Evolutionary conservation across 179 eudicot genomes (phyloP).

Genomic region (Corrigiola litoralis): DNA sequence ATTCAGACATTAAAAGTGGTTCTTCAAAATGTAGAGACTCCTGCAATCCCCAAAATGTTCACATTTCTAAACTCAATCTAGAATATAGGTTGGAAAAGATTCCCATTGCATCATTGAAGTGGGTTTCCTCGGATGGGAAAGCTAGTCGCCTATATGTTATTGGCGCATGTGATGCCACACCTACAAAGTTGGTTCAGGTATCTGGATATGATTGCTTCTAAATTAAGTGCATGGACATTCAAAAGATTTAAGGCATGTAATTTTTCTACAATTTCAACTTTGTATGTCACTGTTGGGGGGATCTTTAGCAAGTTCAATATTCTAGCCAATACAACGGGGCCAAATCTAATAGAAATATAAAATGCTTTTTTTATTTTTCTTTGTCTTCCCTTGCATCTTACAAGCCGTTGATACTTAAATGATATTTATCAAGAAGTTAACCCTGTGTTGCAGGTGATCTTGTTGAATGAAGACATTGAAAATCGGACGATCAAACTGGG

Average conservation of each 20-base stretch:
- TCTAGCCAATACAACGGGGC: no score
- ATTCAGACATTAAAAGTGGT: constrained; percentile 32
- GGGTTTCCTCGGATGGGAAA: constrained; percentile 72
- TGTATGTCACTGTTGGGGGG: neutral
- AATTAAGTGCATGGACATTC: neutral
- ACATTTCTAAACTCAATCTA: constrained; percentile 70
- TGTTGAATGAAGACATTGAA: constrained; percentile 75
- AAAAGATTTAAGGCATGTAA: constrained; percentile 1
- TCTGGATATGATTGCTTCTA: neutral
- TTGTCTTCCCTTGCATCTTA: neutral
- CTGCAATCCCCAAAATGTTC: constrained; percentile 38
- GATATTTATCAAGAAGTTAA: neutral
- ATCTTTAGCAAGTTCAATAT: no score
- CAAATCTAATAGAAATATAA: no score
- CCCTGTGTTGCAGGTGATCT: constrained; percentile 53
- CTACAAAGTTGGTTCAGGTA: constrained; percentile 83
- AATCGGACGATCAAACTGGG: constrained; percentile 74
- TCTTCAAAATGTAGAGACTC: constrained; percentile 29
- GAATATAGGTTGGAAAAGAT: constrained; percentile 75
- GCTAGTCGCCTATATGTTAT: constrained; percentile 68
- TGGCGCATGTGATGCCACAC: constrained; percentile 50
- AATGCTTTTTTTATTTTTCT: no score
- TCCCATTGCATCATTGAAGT: constrained; percentile 66
- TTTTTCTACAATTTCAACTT: neutral
- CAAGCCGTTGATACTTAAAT: neutral